Evolutionary conservation across 768 basidiomycete species (phyloP).

Genomic region (Pleurotus eryngii): DNA sequence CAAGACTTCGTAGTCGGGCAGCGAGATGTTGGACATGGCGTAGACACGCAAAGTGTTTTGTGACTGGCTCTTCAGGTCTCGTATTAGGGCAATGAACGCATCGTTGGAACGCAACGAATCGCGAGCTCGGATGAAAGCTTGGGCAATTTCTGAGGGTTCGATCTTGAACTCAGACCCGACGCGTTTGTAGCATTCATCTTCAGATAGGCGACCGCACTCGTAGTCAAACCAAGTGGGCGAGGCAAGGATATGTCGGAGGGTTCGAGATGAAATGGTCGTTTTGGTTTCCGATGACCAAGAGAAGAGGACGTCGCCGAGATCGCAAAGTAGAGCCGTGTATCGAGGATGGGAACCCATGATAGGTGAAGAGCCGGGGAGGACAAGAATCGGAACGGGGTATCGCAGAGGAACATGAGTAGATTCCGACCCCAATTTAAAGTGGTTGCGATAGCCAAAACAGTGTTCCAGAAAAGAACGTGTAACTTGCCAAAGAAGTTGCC

Average conservation of each 20-base stretch:
- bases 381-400: neutral
- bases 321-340: constrained; percentile 43
- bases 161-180: constrained; percentile 38
- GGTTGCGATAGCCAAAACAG: neutral
- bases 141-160: constrained; percentile 34
- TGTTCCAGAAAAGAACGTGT: constrained; percentile 6
- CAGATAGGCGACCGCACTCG: constrained; percentile 42
- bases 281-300: constrained; percentile 47
- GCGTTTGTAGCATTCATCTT: constrained; percentile 40
- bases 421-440: neutral
- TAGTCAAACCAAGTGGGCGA: constrained; percentile 52
- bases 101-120: constrained; percentile 43
- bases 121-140: constrained; percentile 45
- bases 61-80: constrained; percentile 38
- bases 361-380: neutral
- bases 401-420: neutral
- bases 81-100: constrained; percentile 42
- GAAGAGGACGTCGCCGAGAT: constrained; percentile 56
- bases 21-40: constrained; percentile 60
- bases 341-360: constrained; percentile 8
- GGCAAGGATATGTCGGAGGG: constrained; percentile 38
- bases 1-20: constrained; percentile 46
- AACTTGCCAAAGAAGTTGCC: constrained; percentile 7
- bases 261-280: constrained; percentile 38
- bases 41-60: constrained; percentile 36